Percentiles rank a stretch among this genome's conserved stretches.
These are phyloP conservation scores for Bruguiera gymnorhiza DNA, from an alignment of 345 rosid species.

Conservation along the genomic window DNA sequence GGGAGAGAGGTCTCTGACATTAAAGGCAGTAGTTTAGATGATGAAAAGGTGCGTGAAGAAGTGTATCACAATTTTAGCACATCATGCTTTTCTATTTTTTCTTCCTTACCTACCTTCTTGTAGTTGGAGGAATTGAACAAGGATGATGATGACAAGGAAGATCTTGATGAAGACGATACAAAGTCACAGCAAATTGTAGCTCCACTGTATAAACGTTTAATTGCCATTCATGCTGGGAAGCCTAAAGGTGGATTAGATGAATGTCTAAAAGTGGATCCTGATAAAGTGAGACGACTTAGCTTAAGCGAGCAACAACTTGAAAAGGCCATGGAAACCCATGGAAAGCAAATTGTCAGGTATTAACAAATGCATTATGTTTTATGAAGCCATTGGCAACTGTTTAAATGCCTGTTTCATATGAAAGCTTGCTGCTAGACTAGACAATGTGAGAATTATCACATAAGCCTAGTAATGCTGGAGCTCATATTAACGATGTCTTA, in stretches of 20 bases:
- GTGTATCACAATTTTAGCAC: not conserved
- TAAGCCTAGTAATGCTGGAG: not conserved
- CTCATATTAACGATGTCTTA: too few relatives aligned
- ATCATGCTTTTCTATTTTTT: constrained; percentile 7
- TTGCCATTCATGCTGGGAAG: constrained; percentile 57
- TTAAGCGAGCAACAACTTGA: constrained; percentile 61
- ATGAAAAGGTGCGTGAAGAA: constrained; percentile 40
- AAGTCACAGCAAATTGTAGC: constrained; percentile 13
- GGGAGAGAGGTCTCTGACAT: constrained; percentile 67
- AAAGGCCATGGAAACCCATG: constrained; percentile 49
- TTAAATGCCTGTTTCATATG: constrained; percentile 1
- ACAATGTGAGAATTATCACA: not conserved
- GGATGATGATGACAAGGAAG: constrained; percentile 31
- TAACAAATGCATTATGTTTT: not conserved
- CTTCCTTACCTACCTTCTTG: constrained; percentile 18
- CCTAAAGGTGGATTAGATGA: constrained; percentile 49
- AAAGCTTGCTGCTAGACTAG: not conserved
- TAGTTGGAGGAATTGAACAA: constrained; percentile 41
- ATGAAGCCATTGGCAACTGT: not conserved
- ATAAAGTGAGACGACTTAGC: constrained; percentile 58
- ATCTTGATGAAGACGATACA: constrained; percentile 8
- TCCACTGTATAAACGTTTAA: constrained; percentile 45
- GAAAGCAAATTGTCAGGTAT: constrained; percentile 57
- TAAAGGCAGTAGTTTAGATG: constrained; percentile 16
- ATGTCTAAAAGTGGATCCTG: constrained; percentile 42